A percentile compares a stretch with the other conserved stretches of the same genome.
Conservation (phyloP, 140 eudicot genomes). For the Flaveria floridana region DNA sequence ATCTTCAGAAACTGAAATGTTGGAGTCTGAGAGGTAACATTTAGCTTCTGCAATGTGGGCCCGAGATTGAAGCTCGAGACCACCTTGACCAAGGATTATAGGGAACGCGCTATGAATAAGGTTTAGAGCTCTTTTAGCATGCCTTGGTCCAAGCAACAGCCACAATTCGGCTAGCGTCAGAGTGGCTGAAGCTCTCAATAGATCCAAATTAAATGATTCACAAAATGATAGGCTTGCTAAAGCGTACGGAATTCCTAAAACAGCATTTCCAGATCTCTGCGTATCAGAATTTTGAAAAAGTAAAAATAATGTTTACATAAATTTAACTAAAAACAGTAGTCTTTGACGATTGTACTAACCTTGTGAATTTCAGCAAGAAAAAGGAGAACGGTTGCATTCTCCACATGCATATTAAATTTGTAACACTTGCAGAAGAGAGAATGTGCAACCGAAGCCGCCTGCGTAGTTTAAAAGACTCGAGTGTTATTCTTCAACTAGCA, state of each 20-base stretch:
- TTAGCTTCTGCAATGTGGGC: conserved; percentile 82
- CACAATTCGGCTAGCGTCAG: conserved; percentile 87
- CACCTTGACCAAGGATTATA: conserved; percentile 90
- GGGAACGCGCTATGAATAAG: conserved; percentile 87
- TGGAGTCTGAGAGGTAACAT: conserved; percentile 79
- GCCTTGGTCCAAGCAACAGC: conserved; percentile 79
- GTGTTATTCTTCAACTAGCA: background rate
- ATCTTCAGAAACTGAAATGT: conserved; percentile 65
- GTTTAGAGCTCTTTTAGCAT: conserved; percentile 77
- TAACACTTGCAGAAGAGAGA: conserved; percentile 84
- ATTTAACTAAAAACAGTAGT: background rate
- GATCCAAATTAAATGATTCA: conserved; percentile 85
- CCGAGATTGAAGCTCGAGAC: conserved; percentile 85
- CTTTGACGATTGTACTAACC: conserved; percentile 38
- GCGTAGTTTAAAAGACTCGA: conserved; percentile 31
- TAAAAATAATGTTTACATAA: background rate
- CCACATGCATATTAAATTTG: conserved; percentile 78
- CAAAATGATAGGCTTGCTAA: conserved; percentile 92
- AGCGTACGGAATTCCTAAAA: conserved; percentile 89
- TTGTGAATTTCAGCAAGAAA: conserved; percentile 95
- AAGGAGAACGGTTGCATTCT: conserved; percentile 82
- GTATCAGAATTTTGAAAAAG: background rate
- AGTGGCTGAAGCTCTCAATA: conserved; percentile 85
- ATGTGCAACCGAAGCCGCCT: conserved; percentile 95
- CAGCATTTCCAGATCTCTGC: conserved; percentile 95